Evolutionary conservation across 78 protist genomes (phyloP), one percentile per base, ranked within the genome.

Genomic region (Dictyostelium firmibasis): DNA sequence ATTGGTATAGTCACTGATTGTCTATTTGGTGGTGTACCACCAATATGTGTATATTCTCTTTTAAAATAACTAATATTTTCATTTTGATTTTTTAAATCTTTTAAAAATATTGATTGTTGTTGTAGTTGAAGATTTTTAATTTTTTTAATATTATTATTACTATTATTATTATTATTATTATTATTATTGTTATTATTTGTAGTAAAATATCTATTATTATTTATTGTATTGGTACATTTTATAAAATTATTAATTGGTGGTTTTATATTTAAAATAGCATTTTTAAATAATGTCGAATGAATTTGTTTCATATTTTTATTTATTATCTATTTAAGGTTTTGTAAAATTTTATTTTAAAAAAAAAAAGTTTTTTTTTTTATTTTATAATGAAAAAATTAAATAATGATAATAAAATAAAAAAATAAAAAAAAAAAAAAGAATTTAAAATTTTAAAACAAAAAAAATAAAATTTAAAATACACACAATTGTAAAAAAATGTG

Each of bases 1-100:
- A 53, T 53, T n/a, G 74, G 29, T 62, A 62, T 10, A n/a, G 9
- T 14, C 14, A 69, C 36, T 33, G 79, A 31, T 72, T 72, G 79
- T 72, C 79, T 72, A 72, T 72, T 72, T 72, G 79, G 79, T 6
- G 43, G 27, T 72, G 79, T 72, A 72, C 44, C 25, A 3, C 79
- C 79, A 72, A 72, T 72, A 33, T 27, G 29, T 33, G 79, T 33
- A 33, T 72, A 72, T 14, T 72, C n/a, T 72, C 79, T 72, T 72
- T 72, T 72, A 11, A 67, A 27, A 23, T 27, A 67, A 27, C 11
- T 11, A 16, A 27, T 27, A 67, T 67, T 9, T 23, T 60, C 8
- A 60, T 23, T 11, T 27, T 27, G 14, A 33, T 16, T 69, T 7
- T 69, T 69, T 31, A 69, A 69, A 29, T 27, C 31, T 25, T 70